Base-by-base conservation (phyloP, 345 rosid genomes). In the Hibiscus syriacus region DNA sequence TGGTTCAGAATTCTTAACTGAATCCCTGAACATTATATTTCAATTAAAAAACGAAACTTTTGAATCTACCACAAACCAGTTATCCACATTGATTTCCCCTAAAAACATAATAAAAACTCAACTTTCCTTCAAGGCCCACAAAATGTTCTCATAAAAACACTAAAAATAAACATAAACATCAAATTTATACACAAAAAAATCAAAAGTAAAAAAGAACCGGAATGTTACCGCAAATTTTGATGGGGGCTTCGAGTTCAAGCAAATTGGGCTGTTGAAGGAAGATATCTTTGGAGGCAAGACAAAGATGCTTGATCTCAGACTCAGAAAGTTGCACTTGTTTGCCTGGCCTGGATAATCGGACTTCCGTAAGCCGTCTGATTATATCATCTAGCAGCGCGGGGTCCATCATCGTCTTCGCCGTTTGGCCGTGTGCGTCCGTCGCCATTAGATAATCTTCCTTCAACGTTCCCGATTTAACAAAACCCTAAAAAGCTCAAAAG, bases 191-290 rank as follows among this genome's bases (percentile, higher is more conserved):
- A n/a, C 16, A 45, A 14, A 58, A 56, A 54, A 60, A 36, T 11
- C 16, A 19, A 60, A 36, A 36, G 27, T 32, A 36, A 12, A 9
- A 32, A 17, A 34, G 5, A 36, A 34, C 26, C 3, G 9, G 1
- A 48, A 29, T 43, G 32, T 41, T 75, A 93, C 98, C 98, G 48
- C 98, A 93, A 50, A 93, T 86, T 84, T 93, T 93, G 80, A 93
- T 93, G 56, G 98, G 98, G 9, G 97, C 94, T 68, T 88, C 97
- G 22, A 93, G 96, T 80, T 93, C 98, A 12, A 93, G 92, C 84
- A 93, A 72, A 79, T 86, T 89, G 64, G 98, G 94, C 66, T 93
- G 98, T 59, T 82, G 81, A 64, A 86, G 75, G 56, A 89, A 90
- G 75, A 88, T 87, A n/a, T 90, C 97, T 49, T 84, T 76, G 4